Conservation (phyloP, 106 monocot genomes). For the Acanthochlamys bracteata region DNA sequence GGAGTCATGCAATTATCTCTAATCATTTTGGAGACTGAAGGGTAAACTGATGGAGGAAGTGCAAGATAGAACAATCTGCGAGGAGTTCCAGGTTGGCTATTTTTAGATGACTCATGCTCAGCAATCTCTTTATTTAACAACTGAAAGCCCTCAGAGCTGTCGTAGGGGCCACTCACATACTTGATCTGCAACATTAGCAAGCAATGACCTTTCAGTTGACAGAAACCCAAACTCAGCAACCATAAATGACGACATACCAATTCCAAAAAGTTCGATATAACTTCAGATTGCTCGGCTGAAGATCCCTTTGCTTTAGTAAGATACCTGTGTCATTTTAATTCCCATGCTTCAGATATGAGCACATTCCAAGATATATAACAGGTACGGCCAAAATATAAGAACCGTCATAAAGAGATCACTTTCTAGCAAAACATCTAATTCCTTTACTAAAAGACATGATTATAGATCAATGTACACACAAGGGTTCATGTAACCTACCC, state of each 20-base stretch:
- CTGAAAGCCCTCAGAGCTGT: slow-evolving; percentile 73
- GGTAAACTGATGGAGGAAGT: slow-evolving; percentile 94
- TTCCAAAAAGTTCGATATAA: slow-evolving; percentile 63
- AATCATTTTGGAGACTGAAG: slow-evolving; percentile 92
- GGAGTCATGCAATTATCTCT: slow-evolving; percentile 85
- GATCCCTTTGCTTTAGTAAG: slow-evolving; percentile 42
- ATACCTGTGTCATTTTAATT: slow-evolving; percentile 37
- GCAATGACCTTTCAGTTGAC: not conserved
- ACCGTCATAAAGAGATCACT: no score
- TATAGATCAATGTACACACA: no score
- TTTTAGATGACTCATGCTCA: slow-evolving; percentile 59
- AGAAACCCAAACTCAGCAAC: not conserved
- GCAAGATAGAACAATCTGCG: slow-evolving; percentile 95
- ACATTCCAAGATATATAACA: no score
- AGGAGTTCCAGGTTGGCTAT: slow-evolving; percentile 54
- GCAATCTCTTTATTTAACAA: slow-evolving; percentile 76
- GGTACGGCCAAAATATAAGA: no score
- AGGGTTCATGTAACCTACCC: no score
- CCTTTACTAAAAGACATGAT: no score
- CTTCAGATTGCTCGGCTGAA: slow-evolving; percentile 33
- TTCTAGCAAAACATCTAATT: no score
- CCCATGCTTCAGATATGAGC: no score
- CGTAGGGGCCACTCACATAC: slow-evolving; percentile 95
- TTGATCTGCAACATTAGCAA: slow-evolving; percentile 60
- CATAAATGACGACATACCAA: slow-evolving; percentile 33